Base-by-base conservation (phyloP, 2,329 filamentous ascomycete species). In the Colletotrichum incanum region DNA sequence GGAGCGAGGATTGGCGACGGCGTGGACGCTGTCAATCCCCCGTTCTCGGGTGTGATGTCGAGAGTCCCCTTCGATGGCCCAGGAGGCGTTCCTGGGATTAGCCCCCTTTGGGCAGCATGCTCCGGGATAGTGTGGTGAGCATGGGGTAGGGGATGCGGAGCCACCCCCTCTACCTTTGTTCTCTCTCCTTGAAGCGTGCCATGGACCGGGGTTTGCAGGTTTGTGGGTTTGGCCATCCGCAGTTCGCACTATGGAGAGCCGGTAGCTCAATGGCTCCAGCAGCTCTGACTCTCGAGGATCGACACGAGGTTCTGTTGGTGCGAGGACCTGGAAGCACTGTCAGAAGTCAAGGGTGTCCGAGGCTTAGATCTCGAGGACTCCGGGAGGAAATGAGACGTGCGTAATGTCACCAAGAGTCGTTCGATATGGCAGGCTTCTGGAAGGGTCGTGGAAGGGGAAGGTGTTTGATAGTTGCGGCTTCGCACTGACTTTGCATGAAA, bases 351-450 rank as follows among this genome's bases (percentile, higher is more conserved):
- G 23, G 31, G 47, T 20, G 18, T 56, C 52, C 18, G 69, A 39
- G 69, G 69, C 65, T 72, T 72, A 47, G 65, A 69, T 61, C 16
- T 41, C 52, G 43, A 58, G 3, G 55, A 26, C n/a, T 39, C 3
- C 41, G 23, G 34, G 41, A 37, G 58, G 65, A 71, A 68, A 63
- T 71, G 56, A 68, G 37, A 62, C 34, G 37, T 39, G 58, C 65
- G 45, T 31, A 39, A 59, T 37, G 47, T 12, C 18, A n/a, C 7
- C 12, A 23, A 50, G 31, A 5, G 65, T 60, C 39, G 54, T 69
- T 65, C 65, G 59, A 64, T 60, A 16, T 39, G 45, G 47, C 54
- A 60, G 43, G 23, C 43, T 72, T 72, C 65, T 72, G 60, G 65
- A 72, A 69, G 65, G 59, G 26, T 37, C 34, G 23, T 45, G 64